Percentiles rank a stretch among this genome's conserved stretches.
These are phyloP conservation scores for Coemansia sp. DNA, from an alignment of 192 early-diverging fungal genomes.

Conservation along the genomic window DNA sequence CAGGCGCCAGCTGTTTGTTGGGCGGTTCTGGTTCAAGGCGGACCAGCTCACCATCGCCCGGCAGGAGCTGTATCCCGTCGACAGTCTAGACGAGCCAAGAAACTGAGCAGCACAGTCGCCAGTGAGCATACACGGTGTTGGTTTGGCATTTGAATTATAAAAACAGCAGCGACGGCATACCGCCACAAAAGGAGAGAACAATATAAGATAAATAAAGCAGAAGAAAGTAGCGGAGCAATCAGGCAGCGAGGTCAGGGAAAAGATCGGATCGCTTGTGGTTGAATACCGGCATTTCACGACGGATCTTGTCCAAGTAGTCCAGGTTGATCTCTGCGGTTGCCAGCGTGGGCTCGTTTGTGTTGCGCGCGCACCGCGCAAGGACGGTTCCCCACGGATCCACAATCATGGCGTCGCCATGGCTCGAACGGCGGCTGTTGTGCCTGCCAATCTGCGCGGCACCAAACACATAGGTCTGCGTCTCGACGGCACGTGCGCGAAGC, in stretches of 20 bases:
- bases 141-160: not conserved
- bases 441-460: constrained; percentile 77
- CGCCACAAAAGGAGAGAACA: not conserved
- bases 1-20: constrained; percentile 46
- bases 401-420: constrained; percentile 82
- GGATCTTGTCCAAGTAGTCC: constrained; percentile 59
- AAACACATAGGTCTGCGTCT: constrained; percentile 81
- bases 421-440: constrained; percentile 68
- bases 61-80: constrained; percentile 16
- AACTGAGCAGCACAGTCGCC: no score
- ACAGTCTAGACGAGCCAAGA: constrained; percentile 10
- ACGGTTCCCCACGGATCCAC: constrained; percentile 83
- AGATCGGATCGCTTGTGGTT: constrained; percentile 68
- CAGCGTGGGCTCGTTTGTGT: constrained; percentile 58
- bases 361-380: constrained; percentile 62
- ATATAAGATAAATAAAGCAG: constrained; percentile 11
- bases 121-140: no score
- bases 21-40: constrained; percentile 55
- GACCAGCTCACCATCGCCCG: constrained; percentile 40
- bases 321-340: constrained; percentile 70
- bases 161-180: not conserved
- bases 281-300: constrained; percentile 74
- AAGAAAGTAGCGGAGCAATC: not conserved
- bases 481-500: constrained; percentile 78
- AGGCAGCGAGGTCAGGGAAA: constrained; percentile 30